phyloP scores from a whole-genome alignment of 768 basidiomycete species.

The Mrakia gelida region DNA sequence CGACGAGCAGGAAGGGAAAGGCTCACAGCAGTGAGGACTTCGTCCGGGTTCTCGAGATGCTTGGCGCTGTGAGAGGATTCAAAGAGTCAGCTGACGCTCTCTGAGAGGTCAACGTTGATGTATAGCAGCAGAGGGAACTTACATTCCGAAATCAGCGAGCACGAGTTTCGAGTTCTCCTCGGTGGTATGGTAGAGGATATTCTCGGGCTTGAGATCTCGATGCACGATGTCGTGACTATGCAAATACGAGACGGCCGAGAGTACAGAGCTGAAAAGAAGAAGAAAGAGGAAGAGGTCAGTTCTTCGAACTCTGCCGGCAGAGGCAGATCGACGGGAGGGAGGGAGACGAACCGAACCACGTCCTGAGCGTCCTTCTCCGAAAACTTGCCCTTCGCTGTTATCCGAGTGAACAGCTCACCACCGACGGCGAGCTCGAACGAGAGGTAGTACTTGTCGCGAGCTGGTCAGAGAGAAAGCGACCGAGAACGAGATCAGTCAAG shows the following conservation, averaged over 20 bases:
- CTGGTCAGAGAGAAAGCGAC: neutral
- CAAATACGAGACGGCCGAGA: conserved; percentile 82
- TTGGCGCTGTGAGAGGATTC: conserved; percentile 51
- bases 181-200: conserved; percentile 65
- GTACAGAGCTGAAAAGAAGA: conserved; percentile 57
- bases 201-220: conserved; percentile 69
- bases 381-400: conserved; percentile 79
- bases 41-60: conserved; percentile 66
- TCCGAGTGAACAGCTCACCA: conserved; percentile 89
- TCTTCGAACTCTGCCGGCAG: neutral
- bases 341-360: conserved; percentile 56
- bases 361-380: conserved; percentile 84
- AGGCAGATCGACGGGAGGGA: neutral
- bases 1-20: neutral
- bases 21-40: conserved; percentile 51
- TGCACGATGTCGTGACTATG: conserved; percentile 93
- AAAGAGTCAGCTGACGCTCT: no score
- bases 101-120: no score
- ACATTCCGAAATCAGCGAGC: conserved; percentile 92
- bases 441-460: conserved; percentile 63
- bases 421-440: conserved; percentile 89
- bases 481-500: neutral
- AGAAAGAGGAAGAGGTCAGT: neutral
- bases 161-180: conserved; percentile 74
- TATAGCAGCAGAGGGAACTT: no score